These are phyloP conservation scores for Paulownia fortunei DNA, from an alignment of 257 asterid genomes.

Conservation along the genomic window DNA sequence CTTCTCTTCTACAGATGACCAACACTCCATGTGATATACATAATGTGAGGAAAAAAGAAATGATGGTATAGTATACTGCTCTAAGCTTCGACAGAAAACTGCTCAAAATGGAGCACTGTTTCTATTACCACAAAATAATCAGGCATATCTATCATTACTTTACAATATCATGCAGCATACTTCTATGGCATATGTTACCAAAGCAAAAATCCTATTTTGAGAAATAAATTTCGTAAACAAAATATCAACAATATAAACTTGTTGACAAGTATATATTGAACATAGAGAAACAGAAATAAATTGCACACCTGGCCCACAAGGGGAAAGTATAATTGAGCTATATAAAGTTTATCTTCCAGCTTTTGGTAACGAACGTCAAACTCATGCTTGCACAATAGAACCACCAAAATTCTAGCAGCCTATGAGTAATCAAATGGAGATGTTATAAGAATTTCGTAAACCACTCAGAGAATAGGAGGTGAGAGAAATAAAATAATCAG, in stretches of 20 bases:
- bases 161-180: conserved; percentile 2
- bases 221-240: conserved; percentile 15
- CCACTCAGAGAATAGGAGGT: conserved; percentile 24
- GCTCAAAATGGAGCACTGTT: conserved; percentile 8
- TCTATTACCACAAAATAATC: conserved; percentile 18
- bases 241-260: conserved; percentile 7
- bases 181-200: background rate
- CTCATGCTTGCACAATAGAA: conserved; percentile 95
- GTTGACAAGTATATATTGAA: conserved; percentile 17
- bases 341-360: conserved; percentile 96
- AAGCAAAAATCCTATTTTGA: background rate
- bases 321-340: conserved; percentile 96
- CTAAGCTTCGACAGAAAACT: background rate
- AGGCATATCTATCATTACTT: background rate
- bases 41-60: background rate
- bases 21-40: background rate
- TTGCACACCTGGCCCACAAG: conserved; percentile 89
- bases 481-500: conserved; percentile 1
- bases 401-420: conserved; percentile 97
- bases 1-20: conserved; percentile 1
- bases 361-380: conserved; percentile 95
- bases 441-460: conserved; percentile 21
- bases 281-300: conserved; percentile 18
- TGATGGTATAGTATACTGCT: conserved; percentile 5
- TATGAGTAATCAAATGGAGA: conserved; percentile 43